Conservation (phyloP, 2,329 filamentous ascomycete species). For the Paraconiothyrium sp. region DNA sequence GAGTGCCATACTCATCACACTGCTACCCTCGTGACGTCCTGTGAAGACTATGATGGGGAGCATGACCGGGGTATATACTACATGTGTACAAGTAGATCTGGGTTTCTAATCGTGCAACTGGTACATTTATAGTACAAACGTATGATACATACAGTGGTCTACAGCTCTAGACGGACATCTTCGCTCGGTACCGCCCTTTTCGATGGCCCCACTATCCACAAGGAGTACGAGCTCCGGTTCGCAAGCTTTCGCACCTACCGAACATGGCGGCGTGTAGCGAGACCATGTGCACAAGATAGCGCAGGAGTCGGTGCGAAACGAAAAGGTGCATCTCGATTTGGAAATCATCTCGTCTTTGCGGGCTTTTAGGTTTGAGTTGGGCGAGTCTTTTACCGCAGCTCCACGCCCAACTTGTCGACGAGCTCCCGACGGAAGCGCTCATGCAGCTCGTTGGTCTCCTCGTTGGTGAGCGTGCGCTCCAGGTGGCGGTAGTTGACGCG, state of each 20-base stretch:
- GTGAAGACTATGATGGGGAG: too few relatives aligned
- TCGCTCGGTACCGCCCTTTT: not conserved
- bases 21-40: too few relatives aligned
- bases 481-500: slow-evolving; percentile 92
- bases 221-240: not conserved
- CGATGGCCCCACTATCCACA: not conserved
- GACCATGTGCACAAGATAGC: not conserved
- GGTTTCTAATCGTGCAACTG: slow-evolving; percentile 17
- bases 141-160: slow-evolving; percentile 11
- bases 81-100: not conserved
- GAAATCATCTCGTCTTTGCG: too few relatives aligned
- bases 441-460: slow-evolving; percentile 81
- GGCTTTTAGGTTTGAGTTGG: too few relatives aligned
- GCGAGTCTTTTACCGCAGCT: slow-evolving; percentile 69
- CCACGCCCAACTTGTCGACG: slow-evolving; percentile 77
- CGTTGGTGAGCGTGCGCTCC: slow-evolving; percentile 87
- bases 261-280: not conserved
- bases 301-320: not conserved
- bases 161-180: not conserved
- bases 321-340: too few relatives aligned
- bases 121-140: slow-evolving; percentile 30
- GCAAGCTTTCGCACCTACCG: not conserved
- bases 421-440: slow-evolving; percentile 71
- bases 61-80: not conserved
- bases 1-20: too few relatives aligned